Evolutionary conservation across 2,329 filamentous ascomycete genomes (phyloP).

Genomic region (Penicillium sp.): DNA sequence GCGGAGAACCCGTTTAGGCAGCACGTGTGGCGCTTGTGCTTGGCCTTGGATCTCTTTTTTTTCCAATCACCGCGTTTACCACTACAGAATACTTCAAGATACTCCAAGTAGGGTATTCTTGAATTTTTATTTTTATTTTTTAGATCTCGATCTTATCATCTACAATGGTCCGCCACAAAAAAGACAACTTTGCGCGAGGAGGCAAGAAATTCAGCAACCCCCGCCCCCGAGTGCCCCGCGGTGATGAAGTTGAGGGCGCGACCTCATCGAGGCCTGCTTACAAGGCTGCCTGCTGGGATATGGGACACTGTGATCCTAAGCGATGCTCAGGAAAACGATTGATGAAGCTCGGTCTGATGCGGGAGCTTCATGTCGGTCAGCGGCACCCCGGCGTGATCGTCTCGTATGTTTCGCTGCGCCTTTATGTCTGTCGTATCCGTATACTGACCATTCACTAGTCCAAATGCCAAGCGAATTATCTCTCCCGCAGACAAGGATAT

Average conservation of each 20-base stretch:
- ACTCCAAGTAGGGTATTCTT: neutral
- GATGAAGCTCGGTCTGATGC: conserved; percentile 89
- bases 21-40: conserved; percentile 30
- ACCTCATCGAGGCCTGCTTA: conserved; percentile 52
- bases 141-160: neutral
- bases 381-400: conserved; percentile 90
- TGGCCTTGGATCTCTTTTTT: conserved; percentile 14
- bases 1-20: conserved; percentile 20
- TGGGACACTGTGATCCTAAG: conserved; percentile 96
- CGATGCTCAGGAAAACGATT: conserved; percentile 93
- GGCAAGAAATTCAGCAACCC: conserved; percentile 69
- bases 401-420: conserved; percentile 51
- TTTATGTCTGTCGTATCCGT: neutral
- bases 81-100: neutral
- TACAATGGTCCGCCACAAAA: conserved; percentile 91
- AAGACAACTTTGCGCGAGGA: conserved; percentile 70
- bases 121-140: neutral
- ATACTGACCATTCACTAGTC: conserved; percentile 40
- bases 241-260: conserved; percentile 36
- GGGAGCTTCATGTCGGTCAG: conserved; percentile 85
- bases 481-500: conserved; percentile 79
- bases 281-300: conserved; percentile 96
- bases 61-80: conserved; percentile 1
- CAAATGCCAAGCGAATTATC: conserved; percentile 82
- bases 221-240: conserved; percentile 51